Conservation (phyloP, 345 rosid genomes). For the Cardamine chenopodiifolia region DNA sequence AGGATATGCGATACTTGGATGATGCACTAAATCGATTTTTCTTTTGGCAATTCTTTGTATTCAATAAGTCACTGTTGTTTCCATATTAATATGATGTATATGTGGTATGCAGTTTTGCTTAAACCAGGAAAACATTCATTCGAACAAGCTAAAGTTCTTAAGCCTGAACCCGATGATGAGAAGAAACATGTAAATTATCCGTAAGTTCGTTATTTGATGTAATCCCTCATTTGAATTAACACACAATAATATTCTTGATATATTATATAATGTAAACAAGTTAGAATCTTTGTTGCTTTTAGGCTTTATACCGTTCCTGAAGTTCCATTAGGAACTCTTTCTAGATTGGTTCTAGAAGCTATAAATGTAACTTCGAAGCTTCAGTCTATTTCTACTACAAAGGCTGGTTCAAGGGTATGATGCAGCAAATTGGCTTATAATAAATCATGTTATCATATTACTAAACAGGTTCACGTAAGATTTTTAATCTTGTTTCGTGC, state of each 20-base stretch:
- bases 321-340: conserved; percentile 34
- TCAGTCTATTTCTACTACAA: conserved; percentile 32
- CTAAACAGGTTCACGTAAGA: not conserved
- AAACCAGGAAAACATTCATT: conserved; percentile 26
- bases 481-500: not conserved
- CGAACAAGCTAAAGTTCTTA: conserved; percentile 29
- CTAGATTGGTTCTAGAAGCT: conserved; percentile 42
- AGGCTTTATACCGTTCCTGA: conserved; percentile 29
- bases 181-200: conserved; percentile 23
- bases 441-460: not conserved
- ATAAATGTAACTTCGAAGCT: conserved; percentile 30
- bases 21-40: too few species aligned
- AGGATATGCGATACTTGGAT: too few species aligned
- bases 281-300: conserved; percentile 17
- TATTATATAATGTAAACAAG: not conserved
- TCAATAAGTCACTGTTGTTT: not conserved
- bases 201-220: conserved; percentile 30
- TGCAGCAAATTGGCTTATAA: not conserved
- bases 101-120: conserved; percentile 19
- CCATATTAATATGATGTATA: not conserved
- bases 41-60: not conserved
- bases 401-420: conserved; percentile 22
- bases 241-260: not conserved
- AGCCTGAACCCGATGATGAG: conserved; percentile 24
- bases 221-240: not conserved